These are phyloP conservation scores for Pyrrhoderma lamaoense DNA, from an alignment of 1,284 basidiomycete genomes.

Conservation along the genomic window DNA sequence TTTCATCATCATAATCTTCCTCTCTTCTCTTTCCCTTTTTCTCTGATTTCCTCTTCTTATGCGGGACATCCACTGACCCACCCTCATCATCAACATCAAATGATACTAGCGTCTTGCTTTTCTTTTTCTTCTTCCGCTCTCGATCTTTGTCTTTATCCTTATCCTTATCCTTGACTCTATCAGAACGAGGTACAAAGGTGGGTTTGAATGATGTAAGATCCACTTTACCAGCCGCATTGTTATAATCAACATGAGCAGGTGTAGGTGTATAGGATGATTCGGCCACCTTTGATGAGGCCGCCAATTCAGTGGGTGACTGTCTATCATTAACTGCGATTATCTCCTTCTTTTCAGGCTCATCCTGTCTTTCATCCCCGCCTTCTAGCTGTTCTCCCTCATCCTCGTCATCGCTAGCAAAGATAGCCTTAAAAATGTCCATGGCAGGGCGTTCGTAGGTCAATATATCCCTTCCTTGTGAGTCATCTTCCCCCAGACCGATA, in stretches of 20 bases:
- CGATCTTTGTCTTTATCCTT: conserved; percentile 27
- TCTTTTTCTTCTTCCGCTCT: conserved; percentile 26
- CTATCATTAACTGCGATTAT: neutral
- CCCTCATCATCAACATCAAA: conserved; percentile 30
- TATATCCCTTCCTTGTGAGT: conserved; percentile 78
- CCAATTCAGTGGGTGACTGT: neutral
- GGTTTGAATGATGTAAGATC: conserved; percentile 69
- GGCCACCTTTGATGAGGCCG: neutral
- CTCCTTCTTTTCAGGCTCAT: neutral
- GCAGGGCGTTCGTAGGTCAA: conserved; percentile 81
- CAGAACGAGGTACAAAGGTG: conserved; percentile 62
- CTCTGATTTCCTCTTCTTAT: conserved; percentile 23
- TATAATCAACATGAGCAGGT: conserved; percentile 2
- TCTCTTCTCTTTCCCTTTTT: conserved; percentile 28
- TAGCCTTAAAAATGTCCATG: conserved; percentile 93
- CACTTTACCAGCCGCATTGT: conserved; percentile 30
- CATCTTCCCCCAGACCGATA: conserved; percentile 86
- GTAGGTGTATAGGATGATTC: neutral
- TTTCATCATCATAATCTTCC: conserved; percentile 40
- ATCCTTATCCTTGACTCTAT: conserved; percentile 30
- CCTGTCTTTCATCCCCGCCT: neutral
- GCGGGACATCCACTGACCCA: conserved; percentile 22
- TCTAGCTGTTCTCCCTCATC: conserved; percentile 57
- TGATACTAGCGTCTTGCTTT: conserved; percentile 31
- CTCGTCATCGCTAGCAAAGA: conserved; percentile 87